These are phyloP conservation scores for Peribolospora kevripleyi DNA, from an alignment of 768 basidiomycete species.

Conservation along the genomic window DNA sequence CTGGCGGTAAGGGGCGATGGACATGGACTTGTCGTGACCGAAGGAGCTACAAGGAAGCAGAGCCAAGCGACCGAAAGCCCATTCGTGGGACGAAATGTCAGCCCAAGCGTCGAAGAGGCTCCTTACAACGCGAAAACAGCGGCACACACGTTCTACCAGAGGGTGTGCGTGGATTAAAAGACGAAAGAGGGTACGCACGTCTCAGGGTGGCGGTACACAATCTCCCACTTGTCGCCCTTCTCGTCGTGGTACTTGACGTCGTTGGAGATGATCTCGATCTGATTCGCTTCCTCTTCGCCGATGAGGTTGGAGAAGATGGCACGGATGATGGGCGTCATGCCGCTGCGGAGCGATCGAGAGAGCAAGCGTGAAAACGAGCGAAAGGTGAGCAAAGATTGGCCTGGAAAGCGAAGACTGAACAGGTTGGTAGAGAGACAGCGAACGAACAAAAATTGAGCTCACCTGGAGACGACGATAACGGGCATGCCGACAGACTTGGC, in stretches of 20 bases:
- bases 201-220: conserved; percentile 67
- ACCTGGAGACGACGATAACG: conserved; percentile 57
- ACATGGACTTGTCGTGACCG: conserved; percentile 85
- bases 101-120: no score
- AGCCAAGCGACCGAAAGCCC: background rate
- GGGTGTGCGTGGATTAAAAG: background rate
- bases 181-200: conserved; percentile 27
- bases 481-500: conserved; percentile 57
- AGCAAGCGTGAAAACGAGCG: background rate
- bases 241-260: conserved; percentile 36
- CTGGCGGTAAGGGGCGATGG: conserved; percentile 62
- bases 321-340: conserved; percentile 79
- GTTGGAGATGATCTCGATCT: conserved; percentile 75
- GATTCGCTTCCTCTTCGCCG: conserved; percentile 39
- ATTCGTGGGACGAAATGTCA: no score
- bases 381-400: background rate
- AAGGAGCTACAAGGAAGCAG: conserved; percentile 30
- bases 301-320: conserved; percentile 58
- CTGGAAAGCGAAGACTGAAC: background rate
- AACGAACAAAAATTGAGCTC: conserved; percentile 14
- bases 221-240: conserved; percentile 43
- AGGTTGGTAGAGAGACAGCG: background rate
- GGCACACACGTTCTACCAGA: no score
- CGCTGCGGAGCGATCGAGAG: conserved; percentile 14
- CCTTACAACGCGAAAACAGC: no score